Evolutionary conservation across 257 asterid genomes (phyloP), one percentile per base, ranked within the genome.

Genomic region (Rauvolfia tetraphylla): DNA sequence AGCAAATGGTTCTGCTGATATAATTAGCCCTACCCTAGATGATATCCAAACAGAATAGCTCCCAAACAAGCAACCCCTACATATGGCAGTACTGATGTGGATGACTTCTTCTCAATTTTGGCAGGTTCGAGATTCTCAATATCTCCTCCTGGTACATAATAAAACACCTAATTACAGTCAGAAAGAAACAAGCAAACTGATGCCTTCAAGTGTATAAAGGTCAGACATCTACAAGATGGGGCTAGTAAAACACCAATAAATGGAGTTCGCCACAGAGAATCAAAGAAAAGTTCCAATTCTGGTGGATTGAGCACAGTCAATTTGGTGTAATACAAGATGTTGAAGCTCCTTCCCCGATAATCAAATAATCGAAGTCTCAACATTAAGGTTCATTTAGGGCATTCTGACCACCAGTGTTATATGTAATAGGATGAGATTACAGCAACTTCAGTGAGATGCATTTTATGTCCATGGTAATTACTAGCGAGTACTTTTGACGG

Each of bases 21-120:
- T 70, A 67, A 8, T 54, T 56, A 75, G 77, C 83, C 76, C 66
- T 90, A 94, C 98, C 97, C 99, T 49, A 95, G 92, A 85, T 95
- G 99, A 87, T 95, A 95, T 75, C 99, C 99, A 81, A 95, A 95
- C 66, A 95, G 79, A 80, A 86, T 75, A 27, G 99, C 97, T 73
- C 90, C 99, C 68, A 95, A 79, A 80, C 99, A 95, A 63, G 99
- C 98, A 77, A 90, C 95, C 63, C 96, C 98, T 75, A 95, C 99
- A 83, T 95, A 95, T 44, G 96, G 98, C 74, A 92, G 82, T 18
- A 95, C 99, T 0, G 98, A 79, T 74, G 88, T 95, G 72, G 97
- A 85, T 27, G 99, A 88, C 78, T 85, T 87, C 54, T 72, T 88
- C 68, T 82, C 84, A 66, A 82, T 56, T 87, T 88, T 92, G 46